Evolutionary conservation across 768 basidiomycete genomes (phyloP), one percentile per base, ranked within the genome.

Genomic region (Lentinula sp.): DNA sequence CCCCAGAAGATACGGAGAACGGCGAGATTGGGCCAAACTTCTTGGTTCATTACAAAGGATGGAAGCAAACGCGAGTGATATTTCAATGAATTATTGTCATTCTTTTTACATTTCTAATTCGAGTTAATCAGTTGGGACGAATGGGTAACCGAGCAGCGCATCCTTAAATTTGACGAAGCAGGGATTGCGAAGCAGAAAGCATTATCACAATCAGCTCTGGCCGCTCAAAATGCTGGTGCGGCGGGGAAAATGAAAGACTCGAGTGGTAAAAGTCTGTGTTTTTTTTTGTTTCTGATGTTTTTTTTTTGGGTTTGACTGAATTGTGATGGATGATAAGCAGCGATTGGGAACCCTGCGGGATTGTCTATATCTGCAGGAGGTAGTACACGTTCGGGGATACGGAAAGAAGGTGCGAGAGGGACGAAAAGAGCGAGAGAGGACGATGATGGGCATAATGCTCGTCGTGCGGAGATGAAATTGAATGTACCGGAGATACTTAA

Each of bases 1-100:
- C 87, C 61, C 86, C 88, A 66, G 73, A 78, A 16, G 86, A 78
- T 59, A 82, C 86, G 0, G 78, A 83, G 45, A 80, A 83, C 5
- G 84, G 86, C 5, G 70, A 73, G 9, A 72, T 82, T 2, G 96
- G 95, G 5, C 84, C 85, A 3, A 93, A 96, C 67, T 98, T 93
- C 74, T 88, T 91, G 63, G 95, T 99, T 42, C 97, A 99, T 73
- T 99, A 99, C 80, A 97, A 98, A 74, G 97, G 97, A 8, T 99
- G 97, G 97, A 99, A 98, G 72, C 91, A 93, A 73, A 95, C 93
- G 93, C 95, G 70, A 65, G 84, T 77, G 21, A 9, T 28, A 35
- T 35, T 55, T 5, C 45, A n/a, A 46, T n/a, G n/a, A 32, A 51
- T 50, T 48, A 39, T n/a, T 54, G 16, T 32, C 40, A 11, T 62